phyloP scores from a whole-genome alignment of 2,329 filamentous ascomycete genomes.

The Pestalotiopsis sp. region DNA sequence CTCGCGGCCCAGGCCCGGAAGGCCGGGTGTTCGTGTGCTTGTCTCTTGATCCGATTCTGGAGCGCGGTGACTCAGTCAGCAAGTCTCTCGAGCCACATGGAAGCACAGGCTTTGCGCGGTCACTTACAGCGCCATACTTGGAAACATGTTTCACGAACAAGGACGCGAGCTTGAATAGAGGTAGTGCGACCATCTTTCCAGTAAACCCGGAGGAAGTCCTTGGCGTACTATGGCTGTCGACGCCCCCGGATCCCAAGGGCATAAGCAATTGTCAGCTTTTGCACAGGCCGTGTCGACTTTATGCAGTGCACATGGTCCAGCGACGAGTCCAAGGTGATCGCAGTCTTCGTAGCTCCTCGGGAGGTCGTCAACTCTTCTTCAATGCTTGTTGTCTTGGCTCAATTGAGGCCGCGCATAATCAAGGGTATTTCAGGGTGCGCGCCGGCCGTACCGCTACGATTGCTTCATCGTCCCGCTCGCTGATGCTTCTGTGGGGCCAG shows the following conservation, averaged over 20 bases:
- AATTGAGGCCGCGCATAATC: not conserved
- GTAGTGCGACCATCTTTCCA: constrained; percentile 62
- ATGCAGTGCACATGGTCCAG: not conserved
- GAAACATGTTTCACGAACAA: constrained; percentile 68
- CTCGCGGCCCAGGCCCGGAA: constrained; percentile 64
- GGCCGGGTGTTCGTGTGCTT: constrained; percentile 65
- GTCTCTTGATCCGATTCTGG: constrained; percentile 67
- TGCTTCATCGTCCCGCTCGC: not conserved
- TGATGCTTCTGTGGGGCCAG: constrained; percentile 9
- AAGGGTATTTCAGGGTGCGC: not conserved
- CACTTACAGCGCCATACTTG: constrained; percentile 69
- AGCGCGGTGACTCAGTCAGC: not conserved
- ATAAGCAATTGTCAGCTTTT: constrained; percentile 4
- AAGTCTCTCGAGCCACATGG: not conserved
- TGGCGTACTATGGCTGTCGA: not conserved
- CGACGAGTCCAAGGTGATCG: not conserved
- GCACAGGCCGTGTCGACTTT: not conserved
- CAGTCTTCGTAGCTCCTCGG: not conserved
- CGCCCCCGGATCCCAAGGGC: constrained; percentile 6
- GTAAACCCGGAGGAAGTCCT: constrained; percentile 7
- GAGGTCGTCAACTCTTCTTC: not conserved
- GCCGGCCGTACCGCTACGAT: not conserved
- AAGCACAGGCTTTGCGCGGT: not conserved
- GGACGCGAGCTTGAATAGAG: constrained; percentile 68
- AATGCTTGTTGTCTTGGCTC: not conserved